Evolutionary conservation across 805 yeast genomes (phyloP).

Genomic region (Metschnikowia matae): DNA sequence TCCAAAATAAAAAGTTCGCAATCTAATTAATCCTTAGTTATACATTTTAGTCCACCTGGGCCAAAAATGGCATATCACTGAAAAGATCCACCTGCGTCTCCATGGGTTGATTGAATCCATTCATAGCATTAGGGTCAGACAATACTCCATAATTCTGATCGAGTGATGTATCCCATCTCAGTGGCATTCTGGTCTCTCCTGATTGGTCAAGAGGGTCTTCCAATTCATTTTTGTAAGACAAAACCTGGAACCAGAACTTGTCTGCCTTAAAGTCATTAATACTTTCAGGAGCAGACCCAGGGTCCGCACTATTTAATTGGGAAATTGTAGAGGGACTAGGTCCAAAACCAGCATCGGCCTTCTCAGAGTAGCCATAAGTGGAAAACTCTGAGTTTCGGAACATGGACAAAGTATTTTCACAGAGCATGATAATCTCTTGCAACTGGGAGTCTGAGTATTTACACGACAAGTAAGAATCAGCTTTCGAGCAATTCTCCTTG

Average conservation of each 20-base stretch:
- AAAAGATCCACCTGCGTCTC: slow-evolving; percentile 22
- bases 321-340: background rate
- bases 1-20: background rate
- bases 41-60: background rate
- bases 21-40: too few species aligned
- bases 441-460: slow-evolving; percentile 21
- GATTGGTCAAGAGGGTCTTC: background rate
- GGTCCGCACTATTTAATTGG: slow-evolving; percentile 1
- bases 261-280: slow-evolving; percentile 29
- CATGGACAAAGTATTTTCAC: slow-evolving; percentile 12
- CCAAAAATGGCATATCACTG: slow-evolving; percentile 23
- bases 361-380: slow-evolving; percentile 12
- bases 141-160: background rate
- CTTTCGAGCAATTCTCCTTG: slow-evolving; percentile 18
- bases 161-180: background rate
- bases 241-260: slow-evolving; percentile 33
- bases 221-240: slow-evolving; percentile 26
- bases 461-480: slow-evolving; percentile 13
- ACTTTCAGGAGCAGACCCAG: slow-evolving; percentile 3
- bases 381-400: slow-evolving; percentile 12
- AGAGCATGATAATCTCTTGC: slow-evolving; percentile 21
- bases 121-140: background rate
- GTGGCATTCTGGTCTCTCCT: background rate
- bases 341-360: slow-evolving; percentile 9
- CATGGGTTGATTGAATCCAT: background rate